Base-by-base conservation (phyloP, 2,329 filamentous ascomycete genomes). In the Teratosphaeria destructans region DNA sequence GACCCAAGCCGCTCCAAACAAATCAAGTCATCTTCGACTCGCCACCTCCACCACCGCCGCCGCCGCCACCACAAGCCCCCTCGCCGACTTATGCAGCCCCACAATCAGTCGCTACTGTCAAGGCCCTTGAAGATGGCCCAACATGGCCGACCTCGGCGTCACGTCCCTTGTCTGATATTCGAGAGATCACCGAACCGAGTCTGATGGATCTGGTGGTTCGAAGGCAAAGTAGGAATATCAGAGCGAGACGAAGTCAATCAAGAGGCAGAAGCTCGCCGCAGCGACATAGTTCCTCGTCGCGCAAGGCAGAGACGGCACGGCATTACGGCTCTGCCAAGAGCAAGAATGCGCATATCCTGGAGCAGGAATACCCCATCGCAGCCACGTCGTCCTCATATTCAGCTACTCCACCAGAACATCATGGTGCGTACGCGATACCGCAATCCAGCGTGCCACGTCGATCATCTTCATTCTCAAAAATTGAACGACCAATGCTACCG, bases 151-250 rank as follows among this genome's bases (percentile, higher is more conserved):
- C 68, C 12, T 69, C 72, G 8, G 70, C 71, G 55, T 65, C 71
- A 43, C 72, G 77, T 55, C 76, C 77, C 47, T 65, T 79, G 34
- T 79, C 77, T 52, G 77, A 79, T 62, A 79, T 79, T 60, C 74
- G 76, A 59, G 77, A 78, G 64, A 68, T 78, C 61, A 79, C 76
- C 11, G 77, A 79, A 64, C 76, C 77, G 27, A 78, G 75, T 62
- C 63, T 79, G 49, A 72, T 70, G 19, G 76, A 78, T 12, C 52
- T 63, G 14, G 29, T 54, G 12, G 47, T 43, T 8, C 54, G 57
- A 26, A 29, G 49, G 7, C 32, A 57, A 23, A 52, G 57, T 7
- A 37, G 32, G 10, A 56, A 56, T 11, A 10, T 29, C 16, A 52
- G 47, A 26, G 34, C 52, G 3, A 55, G 47, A 23, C 54, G 37